A percentile compares a stretch with the other conserved stretches of the same genome.
These are phyloP conservation scores for Fusarium sterilihyphosum DNA, from an alignment of 2,329 filamentous ascomycete genomes.

Conservation along the genomic window DNA sequence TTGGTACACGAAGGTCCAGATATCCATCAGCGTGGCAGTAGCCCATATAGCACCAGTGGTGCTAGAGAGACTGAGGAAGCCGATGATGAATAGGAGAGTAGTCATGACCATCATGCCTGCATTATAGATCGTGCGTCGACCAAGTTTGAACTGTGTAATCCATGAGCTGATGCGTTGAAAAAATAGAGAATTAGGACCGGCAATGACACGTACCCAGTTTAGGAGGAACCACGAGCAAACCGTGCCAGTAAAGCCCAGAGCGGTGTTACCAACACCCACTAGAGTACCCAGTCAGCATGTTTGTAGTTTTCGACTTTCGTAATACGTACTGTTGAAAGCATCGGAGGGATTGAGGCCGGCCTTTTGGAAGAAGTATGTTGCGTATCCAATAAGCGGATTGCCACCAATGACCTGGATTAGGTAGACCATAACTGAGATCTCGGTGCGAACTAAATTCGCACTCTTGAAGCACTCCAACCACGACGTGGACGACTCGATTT, in stretches of 20 bases:
- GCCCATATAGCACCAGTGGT: conserved; percentile 43
- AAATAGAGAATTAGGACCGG: rapidly evolving
- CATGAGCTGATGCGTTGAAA: background rate
- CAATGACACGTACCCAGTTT: background rate
- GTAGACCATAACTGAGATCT: conserved; percentile 56
- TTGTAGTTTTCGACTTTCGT: background rate
- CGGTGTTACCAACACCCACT: conserved; percentile 52
- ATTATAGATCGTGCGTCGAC: conserved; percentile 55
- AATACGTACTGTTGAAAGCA: conserved; percentile 42
- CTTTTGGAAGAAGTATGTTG: conserved; percentile 61
- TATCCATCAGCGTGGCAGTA: conserved; percentile 52
- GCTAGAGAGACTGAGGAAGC: conserved; percentile 42
- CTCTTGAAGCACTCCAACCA: conserved; percentile 60
- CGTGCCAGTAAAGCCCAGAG: conserved; percentile 55
- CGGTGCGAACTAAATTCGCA: conserved; percentile 56
- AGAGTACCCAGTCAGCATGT: conserved; percentile 16
- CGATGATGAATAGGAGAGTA: conserved; percentile 53
- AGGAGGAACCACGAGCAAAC: conserved; percentile 53
- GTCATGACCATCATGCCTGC: conserved; percentile 53
- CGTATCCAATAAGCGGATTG: conserved; percentile 51
- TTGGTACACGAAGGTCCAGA: conserved; percentile 56
- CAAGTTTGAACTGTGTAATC: conserved; percentile 32
- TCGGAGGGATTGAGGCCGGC: conserved; percentile 52
- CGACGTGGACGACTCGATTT: conserved; percentile 49
- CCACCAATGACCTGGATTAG: conserved; percentile 52